These are phyloP conservation scores for Rachicladosporium sp. DNA, from an alignment of 2,329 filamentous ascomycete species.

Conservation along the genomic window DNA sequence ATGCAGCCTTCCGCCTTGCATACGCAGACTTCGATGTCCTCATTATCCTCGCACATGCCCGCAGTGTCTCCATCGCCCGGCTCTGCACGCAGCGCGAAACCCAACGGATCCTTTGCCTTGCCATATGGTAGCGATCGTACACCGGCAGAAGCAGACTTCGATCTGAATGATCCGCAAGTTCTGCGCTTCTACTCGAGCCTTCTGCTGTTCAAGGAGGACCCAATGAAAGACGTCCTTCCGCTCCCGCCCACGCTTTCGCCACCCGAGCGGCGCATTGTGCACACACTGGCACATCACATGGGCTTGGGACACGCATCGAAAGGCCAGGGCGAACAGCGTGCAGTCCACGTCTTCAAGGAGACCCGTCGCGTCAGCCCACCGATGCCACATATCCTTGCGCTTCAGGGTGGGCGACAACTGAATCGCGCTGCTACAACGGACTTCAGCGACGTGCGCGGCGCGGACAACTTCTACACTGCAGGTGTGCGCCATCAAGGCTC, in stretches of 20 bases:
- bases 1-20: slow-evolving; percentile 55
- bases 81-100: slow-evolving; percentile 40
- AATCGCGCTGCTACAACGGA: slow-evolving; percentile 96
- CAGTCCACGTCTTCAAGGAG: slow-evolving; percentile 77
- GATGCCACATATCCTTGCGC: slow-evolving; percentile 51
- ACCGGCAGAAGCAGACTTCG: slow-evolving; percentile 47
- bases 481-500: slow-evolving; percentile 70
- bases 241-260: slow-evolving; percentile 74
- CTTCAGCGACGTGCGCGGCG: slow-evolving; percentile 71
- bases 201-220: slow-evolving; percentile 74
- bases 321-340: slow-evolving; percentile 73
- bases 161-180: slow-evolving; percentile 82
- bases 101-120: slow-evolving; percentile 12
- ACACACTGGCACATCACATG: slow-evolving; percentile 92
- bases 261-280: slow-evolving; percentile 75
- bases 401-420: slow-evolving; percentile 66
- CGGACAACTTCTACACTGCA: slow-evolving; percentile 61
- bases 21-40: slow-evolving; percentile 76
- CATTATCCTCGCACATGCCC: slow-evolving; percentile 49
- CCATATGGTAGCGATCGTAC: slow-evolving; percentile 24
- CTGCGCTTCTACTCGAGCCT: slow-evolving; percentile 85
- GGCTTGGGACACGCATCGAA: slow-evolving; percentile 82
- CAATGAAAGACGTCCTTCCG: slow-evolving; percentile 63
- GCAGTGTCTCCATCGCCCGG: slow-evolving; percentile 57
- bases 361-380: slow-evolving; percentile 49